Percentiles rank a stretch among this genome's conserved stretches.
Evolutionary conservation across 495 filamentous ascomycete species (phyloP).

Genomic region (Penicillium tannophilum): DNA sequence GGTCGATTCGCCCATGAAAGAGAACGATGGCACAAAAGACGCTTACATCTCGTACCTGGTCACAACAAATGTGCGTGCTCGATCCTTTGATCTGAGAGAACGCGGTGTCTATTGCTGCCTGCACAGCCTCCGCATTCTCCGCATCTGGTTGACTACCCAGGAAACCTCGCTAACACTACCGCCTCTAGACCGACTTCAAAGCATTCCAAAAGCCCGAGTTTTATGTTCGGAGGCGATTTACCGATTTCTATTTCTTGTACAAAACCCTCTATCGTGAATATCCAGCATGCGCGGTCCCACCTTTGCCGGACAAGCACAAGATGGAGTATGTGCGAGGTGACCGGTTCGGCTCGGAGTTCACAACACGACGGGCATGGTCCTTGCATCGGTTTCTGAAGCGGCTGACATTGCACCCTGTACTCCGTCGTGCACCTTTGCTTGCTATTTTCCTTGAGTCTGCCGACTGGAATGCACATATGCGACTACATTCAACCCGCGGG

Average conservation of each 20-base stretch:
- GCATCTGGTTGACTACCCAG: background rate
- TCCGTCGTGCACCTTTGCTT: slow-evolving; percentile 79
- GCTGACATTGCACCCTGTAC: slow-evolving; percentile 81
- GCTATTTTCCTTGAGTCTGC: slow-evolving; percentile 86
- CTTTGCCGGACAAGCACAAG: slow-evolving; percentile 96
- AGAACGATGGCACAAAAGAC: slow-evolving; percentile 96
- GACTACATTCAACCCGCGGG: slow-evolving; percentile 64
- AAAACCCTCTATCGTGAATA: slow-evolving; percentile 86
- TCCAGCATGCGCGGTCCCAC: slow-evolving; percentile 88
- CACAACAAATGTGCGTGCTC: slow-evolving; percentile 75
- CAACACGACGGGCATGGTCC: slow-evolving; percentile 83
- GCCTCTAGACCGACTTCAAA: slow-evolving; percentile 80
- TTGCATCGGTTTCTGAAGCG: slow-evolving; percentile 90
- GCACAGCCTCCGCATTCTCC: slow-evolving; percentile 2
- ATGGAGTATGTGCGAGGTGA: slow-evolving; percentile 98
- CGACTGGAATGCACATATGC: slow-evolving; percentile 98
- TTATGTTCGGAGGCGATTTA: slow-evolving; percentile 84
- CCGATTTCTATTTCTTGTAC: slow-evolving; percentile 96
- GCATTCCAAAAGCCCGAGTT: slow-evolving; percentile 81
- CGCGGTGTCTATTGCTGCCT: slow-evolving; percentile 23
- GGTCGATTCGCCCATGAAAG: slow-evolving; percentile 82
- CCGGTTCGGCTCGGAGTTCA: slow-evolving; percentile 93
- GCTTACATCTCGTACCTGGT: slow-evolving; percentile 94
- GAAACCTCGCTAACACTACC: slow-evolving; percentile 19
- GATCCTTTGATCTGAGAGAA: background rate